Evolutionary conservation across 2,329 filamentous ascomycete genomes (phyloP).

Genomic region (Zasmidium angulare): DNA sequence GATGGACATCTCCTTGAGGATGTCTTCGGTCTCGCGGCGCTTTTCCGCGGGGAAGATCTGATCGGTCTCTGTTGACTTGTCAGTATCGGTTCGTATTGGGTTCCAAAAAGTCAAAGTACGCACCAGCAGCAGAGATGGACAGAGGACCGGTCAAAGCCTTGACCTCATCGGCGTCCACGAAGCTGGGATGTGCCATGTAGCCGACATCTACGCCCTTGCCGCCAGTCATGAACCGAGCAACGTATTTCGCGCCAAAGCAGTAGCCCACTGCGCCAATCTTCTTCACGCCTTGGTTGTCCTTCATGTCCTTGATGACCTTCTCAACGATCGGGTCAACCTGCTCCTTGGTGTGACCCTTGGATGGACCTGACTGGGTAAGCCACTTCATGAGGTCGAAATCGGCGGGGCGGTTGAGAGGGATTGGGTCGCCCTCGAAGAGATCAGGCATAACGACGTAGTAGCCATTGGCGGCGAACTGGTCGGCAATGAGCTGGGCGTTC

Average conservation of each 20-base stretch:
- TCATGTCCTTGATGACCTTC: slow-evolving; percentile 48
- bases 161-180: slow-evolving; percentile 64
- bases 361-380: slow-evolving; percentile 39
- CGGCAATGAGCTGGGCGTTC: slow-evolving; percentile 62
- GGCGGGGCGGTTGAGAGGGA: slow-evolving; percentile 54
- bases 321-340: slow-evolving; percentile 56
- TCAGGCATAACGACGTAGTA: slow-evolving; percentile 70
- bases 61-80: slow-evolving; percentile 53
- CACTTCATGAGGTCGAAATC: slow-evolving; percentile 53
- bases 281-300: slow-evolving; percentile 48
- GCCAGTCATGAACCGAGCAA: slow-evolving; percentile 60
- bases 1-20: slow-evolving; percentile 53
- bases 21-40: slow-evolving; percentile 59
- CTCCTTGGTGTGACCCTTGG: slow-evolving; percentile 40
- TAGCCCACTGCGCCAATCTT: slow-evolving; percentile 47
- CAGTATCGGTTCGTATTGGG: neutral
- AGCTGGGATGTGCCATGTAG: slow-evolving; percentile 74
- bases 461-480: slow-evolving; percentile 72
- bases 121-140: slow-evolving; percentile 62
- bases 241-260: slow-evolving; percentile 56
- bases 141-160: slow-evolving; percentile 57
- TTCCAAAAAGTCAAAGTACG: slow-evolving; percentile 4
- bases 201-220: slow-evolving; percentile 64
- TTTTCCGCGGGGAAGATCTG: slow-evolving; percentile 57
- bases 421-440: slow-evolving; percentile 66